Base-by-base conservation (phyloP, 129 eudicot genomes). In the Heracleum sosnowskyi region DNA sequence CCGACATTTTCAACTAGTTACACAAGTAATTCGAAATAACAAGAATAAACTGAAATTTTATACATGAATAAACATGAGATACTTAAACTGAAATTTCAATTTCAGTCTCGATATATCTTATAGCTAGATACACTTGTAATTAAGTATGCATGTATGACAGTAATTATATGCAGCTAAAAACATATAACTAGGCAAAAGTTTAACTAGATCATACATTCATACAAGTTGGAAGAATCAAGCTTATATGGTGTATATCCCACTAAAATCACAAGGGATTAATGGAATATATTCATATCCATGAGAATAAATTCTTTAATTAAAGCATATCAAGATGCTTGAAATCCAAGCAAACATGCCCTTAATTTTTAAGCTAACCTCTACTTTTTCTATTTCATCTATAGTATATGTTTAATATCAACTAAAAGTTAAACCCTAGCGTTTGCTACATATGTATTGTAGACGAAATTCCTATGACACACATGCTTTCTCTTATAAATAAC, bases 221-320 rank as follows among this genome's bases (percentile, higher is more conserved):
- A 44, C 47, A 44, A 44, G 16, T 44, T 42, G 11, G 15, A 42
- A 44, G 47, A 44, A 44, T 16, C 53, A 46, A 46, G 5, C 53
- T 46, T 9, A 62, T 29, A 29, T 9, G 4, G 28, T 81, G 77
- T 40, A 62, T 35, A 11, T 2, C 83, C 79, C 83, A 74, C 82
- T 11, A 75, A 49, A 78, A 68, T 78, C 78, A 69, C 26, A 31
- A 78, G 37, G 39, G 53, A 7, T n/a, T n/a, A 73, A 29, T 82
- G 81, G 96, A 86, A 90, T 90, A 86, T 90, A 90, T 90, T 90
- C 96, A 86, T 92, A 86, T 73, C 60, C n/a, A 44, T 83, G 69
- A 83, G 96, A 86, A 90, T 86, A 84, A 83, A 86, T 88, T 88
- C 88, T 49, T 44, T 73, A 90, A 84, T 44, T 73, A 90, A 84